Base-by-base conservation (phyloP, 1,284 basidiomycete species). In the Rhodotorula glutinis region DNA sequence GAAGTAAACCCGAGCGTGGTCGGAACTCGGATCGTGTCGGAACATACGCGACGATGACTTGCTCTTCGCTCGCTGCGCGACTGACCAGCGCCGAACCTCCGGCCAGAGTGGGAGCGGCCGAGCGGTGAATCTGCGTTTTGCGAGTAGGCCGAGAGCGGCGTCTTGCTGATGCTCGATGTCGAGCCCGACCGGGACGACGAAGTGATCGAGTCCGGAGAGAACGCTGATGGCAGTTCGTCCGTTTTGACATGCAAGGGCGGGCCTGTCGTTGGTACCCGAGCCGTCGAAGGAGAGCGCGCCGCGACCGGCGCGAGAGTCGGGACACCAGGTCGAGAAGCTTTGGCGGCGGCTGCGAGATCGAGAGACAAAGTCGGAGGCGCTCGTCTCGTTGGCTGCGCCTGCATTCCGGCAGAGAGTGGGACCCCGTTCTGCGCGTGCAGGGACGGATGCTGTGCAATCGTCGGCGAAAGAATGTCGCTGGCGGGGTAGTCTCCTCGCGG, bases 41-140 rank as follows among this genome's bases (percentile, higher is more conserved):
- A 55, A 25, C 69, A 72, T 11, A 72, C 65, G 16, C 70, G 41
- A 10, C 57, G 30, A 29, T 72, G 70, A 38, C 61, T 63, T 53
- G 67, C 67, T n/a, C 67, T 25, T 11, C 70, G 43, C 55, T 72
- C 60, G 27, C 43, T 57, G 30, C 58, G 47, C 44, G 67, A 63
- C 57, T 71, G 70, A 33, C 38, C 41, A 14, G 60, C 55, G 10
- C 70, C 70, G 40, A 71, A 71, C 41, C 62, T 41, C 13, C 56
- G 17, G 3, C 49, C 41, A 41, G 41, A 54, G 21, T 30, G 47
- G 10, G 40, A 44, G 19, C 56, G 55, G n/a, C n/a, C 29, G 16
- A 62, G 60, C 21, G 27, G 16, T 4, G 27, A 25, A 14, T 11
- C 46, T 27, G 16, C 29, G 17, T n/a, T 13, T 13, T 23, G n/a